These are phyloP conservation scores for Cymodocea nodosa DNA, from an alignment of 116 monocot genomes.

Conservation along the genomic window DNA sequence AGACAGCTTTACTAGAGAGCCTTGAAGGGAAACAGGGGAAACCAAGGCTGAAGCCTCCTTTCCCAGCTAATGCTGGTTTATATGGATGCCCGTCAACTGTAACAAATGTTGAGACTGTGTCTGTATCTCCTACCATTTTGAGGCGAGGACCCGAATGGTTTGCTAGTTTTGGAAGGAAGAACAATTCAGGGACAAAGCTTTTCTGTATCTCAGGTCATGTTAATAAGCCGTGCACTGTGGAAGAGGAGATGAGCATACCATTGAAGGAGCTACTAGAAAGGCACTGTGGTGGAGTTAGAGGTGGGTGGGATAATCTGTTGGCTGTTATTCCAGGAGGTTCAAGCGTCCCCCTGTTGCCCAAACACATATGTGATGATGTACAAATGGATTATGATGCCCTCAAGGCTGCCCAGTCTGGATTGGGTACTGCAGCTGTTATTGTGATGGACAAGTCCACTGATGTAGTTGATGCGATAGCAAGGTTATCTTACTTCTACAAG, in stretches of 20 bases:
- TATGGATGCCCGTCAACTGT: slow-evolving; percentile 99
- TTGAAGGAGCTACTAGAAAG: slow-evolving; percentile 46
- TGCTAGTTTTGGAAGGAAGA: slow-evolving; percentile 92
- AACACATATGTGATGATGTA: slow-evolving; percentile 80
- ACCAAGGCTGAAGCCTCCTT: slow-evolving; percentile 91
- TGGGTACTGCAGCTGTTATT: slow-evolving; percentile 37
- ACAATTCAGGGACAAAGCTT: slow-evolving; percentile 89
- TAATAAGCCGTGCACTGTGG: slow-evolving; percentile 97
- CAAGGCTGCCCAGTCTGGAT: slow-evolving; percentile 60
- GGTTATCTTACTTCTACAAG: slow-evolving; percentile 96
- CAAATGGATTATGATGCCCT: slow-evolving; percentile 96
- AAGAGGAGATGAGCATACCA: slow-evolving; percentile 99
- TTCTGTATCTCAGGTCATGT: slow-evolving; percentile 94
- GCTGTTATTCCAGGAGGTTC: slow-evolving; percentile 29
- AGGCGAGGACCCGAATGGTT: slow-evolving; percentile 41
- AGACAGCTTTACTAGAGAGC: slow-evolving; percentile 90
- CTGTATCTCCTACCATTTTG: slow-evolving; percentile 91
- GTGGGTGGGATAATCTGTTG: too few species aligned
- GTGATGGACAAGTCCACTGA: slow-evolving; percentile 31
- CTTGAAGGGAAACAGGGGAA: slow-evolving; percentile 99
- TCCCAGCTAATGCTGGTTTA: slow-evolving; percentile 89
- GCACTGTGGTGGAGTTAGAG: too few species aligned
- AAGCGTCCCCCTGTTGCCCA: slow-evolving; percentile 19
- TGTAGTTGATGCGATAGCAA: slow-evolving; percentile 88
- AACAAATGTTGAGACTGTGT: slow-evolving; percentile 96